phyloP scores from a whole-genome alignment of 2,329 filamentous ascomycete genomes.

The Fusarium sp. region DNA sequence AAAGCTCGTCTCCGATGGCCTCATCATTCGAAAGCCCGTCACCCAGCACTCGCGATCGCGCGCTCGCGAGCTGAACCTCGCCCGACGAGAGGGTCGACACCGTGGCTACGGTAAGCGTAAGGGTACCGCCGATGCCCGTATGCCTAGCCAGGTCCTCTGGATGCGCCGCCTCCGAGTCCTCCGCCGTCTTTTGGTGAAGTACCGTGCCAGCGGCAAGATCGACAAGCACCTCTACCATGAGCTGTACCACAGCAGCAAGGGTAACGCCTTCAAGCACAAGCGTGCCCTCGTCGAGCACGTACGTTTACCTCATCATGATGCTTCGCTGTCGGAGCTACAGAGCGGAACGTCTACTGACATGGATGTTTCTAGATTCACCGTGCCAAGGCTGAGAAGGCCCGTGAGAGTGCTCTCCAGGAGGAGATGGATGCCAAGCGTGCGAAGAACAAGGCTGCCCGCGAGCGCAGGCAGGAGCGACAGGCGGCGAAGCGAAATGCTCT shows the following conservation, averaged over 20 bases:
- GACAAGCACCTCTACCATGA: slow-evolving; percentile 99
- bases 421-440: slow-evolving; percentile 99
- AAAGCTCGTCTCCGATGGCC: slow-evolving; percentile 99
- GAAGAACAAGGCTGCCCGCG: slow-evolving; percentile 99
- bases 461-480: slow-evolving; percentile 95
- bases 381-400: slow-evolving; percentile 99
- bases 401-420: slow-evolving; percentile 95
- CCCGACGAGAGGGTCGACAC: slow-evolving; percentile 95
- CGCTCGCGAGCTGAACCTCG: slow-evolving; percentile 92
- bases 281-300: slow-evolving; percentile 99
- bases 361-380: slow-evolving; percentile 83
- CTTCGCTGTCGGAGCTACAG: not conserved
- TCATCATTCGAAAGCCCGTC: slow-evolving; percentile 99
- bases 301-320: slow-evolving; percentile 60
- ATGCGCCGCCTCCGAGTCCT: slow-evolving; percentile 99
- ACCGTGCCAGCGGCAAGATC: slow-evolving; percentile 99
- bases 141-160: slow-evolving; percentile 98
- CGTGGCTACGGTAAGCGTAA: slow-evolving; percentile 99
- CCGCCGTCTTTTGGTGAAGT: slow-evolving; percentile 98
- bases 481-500: slow-evolving; percentile 89
- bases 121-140: slow-evolving; percentile 99
- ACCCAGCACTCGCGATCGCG: slow-evolving; percentile 99
- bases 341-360: slow-evolving; percentile 29
- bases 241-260: slow-evolving; percentile 99
- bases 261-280: slow-evolving; percentile 99